Evolutionary conservation across 768 basidiomycete genomes (phyloP).

Genomic region (Agaricus bisporus): DNA sequence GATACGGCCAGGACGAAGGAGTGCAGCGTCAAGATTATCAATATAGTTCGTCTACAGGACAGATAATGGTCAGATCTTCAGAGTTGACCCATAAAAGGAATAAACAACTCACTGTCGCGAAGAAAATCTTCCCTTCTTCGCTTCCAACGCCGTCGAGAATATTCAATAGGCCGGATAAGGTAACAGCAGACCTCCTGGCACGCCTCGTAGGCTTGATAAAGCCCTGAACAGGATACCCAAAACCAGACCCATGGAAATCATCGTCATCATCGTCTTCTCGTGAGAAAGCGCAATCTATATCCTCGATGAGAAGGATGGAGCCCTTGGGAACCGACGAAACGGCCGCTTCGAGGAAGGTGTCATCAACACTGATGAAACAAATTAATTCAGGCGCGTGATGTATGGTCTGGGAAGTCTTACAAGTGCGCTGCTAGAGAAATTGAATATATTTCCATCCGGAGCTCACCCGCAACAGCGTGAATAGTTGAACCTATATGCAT

Average conservation of each 20-base stretch:
- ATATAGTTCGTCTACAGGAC: conserved; percentile 43
- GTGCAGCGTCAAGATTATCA: conserved; percentile 48
- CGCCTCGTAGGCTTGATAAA: background rate
- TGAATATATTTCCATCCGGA: conserved; percentile 80
- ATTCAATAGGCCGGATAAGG: conserved; percentile 51
- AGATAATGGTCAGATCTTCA: background rate
- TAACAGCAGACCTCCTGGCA: conserved; percentile 29
- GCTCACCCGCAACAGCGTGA: conserved; percentile 53
- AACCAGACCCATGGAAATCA: conserved; percentile 3
- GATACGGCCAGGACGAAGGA: conserved; percentile 52
- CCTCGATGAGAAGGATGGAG: conserved; percentile 52
- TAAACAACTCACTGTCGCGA: conserved; percentile 41
- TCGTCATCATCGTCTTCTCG: conserved; percentile 34
- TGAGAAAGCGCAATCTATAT: conserved; percentile 57
- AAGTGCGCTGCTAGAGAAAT: conserved; percentile 43
- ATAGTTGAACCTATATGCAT: conserved; percentile 44
- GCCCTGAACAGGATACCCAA: background rate
- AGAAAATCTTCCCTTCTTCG: conserved; percentile 57
- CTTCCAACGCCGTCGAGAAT: conserved; percentile 56
- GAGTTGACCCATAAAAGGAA: background rate
- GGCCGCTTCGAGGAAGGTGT: conserved; percentile 39
- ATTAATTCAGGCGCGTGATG: conserved; percentile 2
- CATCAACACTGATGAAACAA: conserved; percentile 35
- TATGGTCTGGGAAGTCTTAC: conserved; percentile 24
- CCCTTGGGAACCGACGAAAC: conserved; percentile 42